Base-by-base conservation (phyloP, 345 rosid genomes). In the Moringa oleifera region DNA sequence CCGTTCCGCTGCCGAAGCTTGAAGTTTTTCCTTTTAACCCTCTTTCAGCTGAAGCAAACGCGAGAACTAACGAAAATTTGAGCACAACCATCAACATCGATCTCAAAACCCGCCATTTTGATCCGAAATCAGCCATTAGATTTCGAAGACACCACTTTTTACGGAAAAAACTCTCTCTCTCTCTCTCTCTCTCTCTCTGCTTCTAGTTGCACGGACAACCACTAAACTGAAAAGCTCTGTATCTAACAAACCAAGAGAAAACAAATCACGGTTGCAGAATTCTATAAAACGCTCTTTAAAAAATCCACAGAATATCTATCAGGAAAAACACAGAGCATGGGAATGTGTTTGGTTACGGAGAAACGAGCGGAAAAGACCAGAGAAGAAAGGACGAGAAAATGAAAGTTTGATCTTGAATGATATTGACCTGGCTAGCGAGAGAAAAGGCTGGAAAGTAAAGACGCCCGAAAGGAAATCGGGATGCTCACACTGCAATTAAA, bases 1-100 rank as follows among this genome's bases (percentile, higher is more conserved):
- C 68, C 54, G 45, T 23, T 6, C 1, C 54, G 3, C 59, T 23
- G 47, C 62, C 22, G 46, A 47, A 4, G 18, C 73, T 65, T 6
- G 20, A 33, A 62, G 51, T 55, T 58, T 69, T 74, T 46, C 52
- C 61, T 69, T 61, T 75, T 52, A 81, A 57, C 23, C 80, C 71
- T 64, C 90, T 79, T 19, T 85, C 87, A 7, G 87, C 91, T 51
- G 81, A 78, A 54, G 77, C 86, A 36, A 77, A 64, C 69, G 68
- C 77, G 18, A 83, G 63, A 50, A 84, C 85, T 53, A 88, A 5
- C 53, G 71, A 55, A 52, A 81, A 72, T 57, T 61, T 78, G 51
- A 77, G 13, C 0, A 58, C 59, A 22, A 77, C 52, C 62, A 79
- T 33, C 55, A 67, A 31, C 3, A 75, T 41, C 11, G 84, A 71